phyloP scores from a whole-genome alignment of 495 filamentous ascomycete species.

The Terfezia boudieri region DNA sequence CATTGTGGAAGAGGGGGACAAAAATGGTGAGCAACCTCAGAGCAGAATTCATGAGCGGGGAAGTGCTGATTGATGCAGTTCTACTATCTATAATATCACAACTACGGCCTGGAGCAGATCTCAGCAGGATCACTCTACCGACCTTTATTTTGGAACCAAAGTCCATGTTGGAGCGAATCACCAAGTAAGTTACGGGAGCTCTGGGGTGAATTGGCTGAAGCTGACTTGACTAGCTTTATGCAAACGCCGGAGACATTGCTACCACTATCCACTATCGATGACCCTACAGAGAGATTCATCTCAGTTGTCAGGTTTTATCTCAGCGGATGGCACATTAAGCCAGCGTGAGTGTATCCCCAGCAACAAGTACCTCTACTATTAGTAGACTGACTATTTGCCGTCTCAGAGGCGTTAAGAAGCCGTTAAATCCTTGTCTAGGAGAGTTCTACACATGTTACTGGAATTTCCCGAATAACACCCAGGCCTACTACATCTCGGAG shows the following conservation, averaged over 20 bases:
- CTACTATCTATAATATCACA: conserved; percentile 61
- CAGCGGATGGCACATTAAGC: conserved; percentile 97
- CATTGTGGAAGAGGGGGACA: conserved; percentile 19
- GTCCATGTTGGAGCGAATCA: conserved; percentile 96
- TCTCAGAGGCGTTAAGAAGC: conserved; percentile 86
- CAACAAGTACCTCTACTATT: conserved; percentile 9
- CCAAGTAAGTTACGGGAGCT: conserved; percentile 43
- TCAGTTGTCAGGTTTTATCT: conserved; percentile 94
- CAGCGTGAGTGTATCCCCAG: conserved; percentile 41
- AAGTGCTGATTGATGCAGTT: conserved; percentile 12
- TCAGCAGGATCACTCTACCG: conserved; percentile 81
- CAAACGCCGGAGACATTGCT: conserved; percentile 91
- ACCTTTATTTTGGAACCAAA: conserved; percentile 96
- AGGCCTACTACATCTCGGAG: conserved; percentile 87
- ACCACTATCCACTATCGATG: conserved; percentile 65
- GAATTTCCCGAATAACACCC: conserved; percentile 69
- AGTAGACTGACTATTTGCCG: not conserved
- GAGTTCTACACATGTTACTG: conserved; percentile 90
- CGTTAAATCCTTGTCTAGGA: conserved; percentile 87
- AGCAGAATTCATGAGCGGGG: not conserved
- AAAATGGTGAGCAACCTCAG: conserved; percentile 12
- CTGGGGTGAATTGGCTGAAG: not conserved
- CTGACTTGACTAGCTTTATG: conserved; percentile 58
- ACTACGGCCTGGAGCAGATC: conserved; percentile 79
- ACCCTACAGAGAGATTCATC: conserved; percentile 77